Evolutionary conservation across 2,329 filamentous ascomycete species (phyloP).

Genomic region (Penicillium oxalicum): DNA sequence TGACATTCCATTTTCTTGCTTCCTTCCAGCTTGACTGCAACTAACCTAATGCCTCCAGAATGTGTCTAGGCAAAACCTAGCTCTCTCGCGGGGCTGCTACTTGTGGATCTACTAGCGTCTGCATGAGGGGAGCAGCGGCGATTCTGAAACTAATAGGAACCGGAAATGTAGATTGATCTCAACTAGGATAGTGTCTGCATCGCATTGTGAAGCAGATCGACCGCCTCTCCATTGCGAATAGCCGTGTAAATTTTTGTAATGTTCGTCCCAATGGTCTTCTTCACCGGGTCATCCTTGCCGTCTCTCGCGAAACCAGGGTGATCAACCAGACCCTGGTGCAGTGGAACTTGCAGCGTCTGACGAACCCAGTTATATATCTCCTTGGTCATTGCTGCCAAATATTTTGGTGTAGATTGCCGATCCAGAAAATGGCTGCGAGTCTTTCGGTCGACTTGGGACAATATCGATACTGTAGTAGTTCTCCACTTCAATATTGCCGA

Average conservation of each 20-base stretch:
- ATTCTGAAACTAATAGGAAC: no score
- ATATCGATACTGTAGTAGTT: not conserved
- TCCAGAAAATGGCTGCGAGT: not conserved
- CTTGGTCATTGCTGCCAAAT: not conserved
- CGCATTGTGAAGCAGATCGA: no score
- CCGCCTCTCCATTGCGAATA: constrained; percentile 14
- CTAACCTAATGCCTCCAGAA: no score
- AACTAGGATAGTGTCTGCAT: no score
- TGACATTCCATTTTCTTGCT: no score
- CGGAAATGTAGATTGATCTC: no score
- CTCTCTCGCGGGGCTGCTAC: no score
- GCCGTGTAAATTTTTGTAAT: constrained; percentile 23
- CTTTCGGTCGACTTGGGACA: not conserved
- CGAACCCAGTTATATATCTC: constrained; percentile 34
- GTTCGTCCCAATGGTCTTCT: constrained; percentile 19
- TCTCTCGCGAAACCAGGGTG: constrained; percentile 18
- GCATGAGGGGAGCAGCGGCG: no score
- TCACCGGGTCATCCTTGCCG: constrained; percentile 1
- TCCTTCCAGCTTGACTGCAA: no score
- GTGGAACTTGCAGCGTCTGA: constrained; percentile 26
- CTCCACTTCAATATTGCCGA: not conserved
- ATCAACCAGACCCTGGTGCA: constrained; percentile 28
- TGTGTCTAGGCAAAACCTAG: no score
- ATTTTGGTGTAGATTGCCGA: not conserved
- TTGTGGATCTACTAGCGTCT: no score